Evolutionary conservation across 2,329 filamentous ascomycete genomes (phyloP).

Genomic region (Fusarium sp.): DNA sequence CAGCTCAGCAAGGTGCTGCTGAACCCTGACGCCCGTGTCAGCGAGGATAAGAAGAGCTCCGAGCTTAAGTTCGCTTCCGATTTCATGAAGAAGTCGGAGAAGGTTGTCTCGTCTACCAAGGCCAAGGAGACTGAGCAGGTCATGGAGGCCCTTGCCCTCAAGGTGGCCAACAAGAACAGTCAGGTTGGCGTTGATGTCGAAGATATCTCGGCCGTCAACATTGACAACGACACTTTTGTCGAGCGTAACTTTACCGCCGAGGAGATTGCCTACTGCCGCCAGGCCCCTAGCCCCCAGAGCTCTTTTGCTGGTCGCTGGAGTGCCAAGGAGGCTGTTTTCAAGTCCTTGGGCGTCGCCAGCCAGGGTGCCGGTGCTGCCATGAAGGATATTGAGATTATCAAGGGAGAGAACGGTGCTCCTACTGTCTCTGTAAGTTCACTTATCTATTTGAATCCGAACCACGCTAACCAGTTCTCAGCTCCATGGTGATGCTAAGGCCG

Average conservation of each 20-base stretch:
- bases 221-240: conserved; percentile 92
- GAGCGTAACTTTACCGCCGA: conserved; percentile 89
- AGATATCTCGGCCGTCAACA: conserved; percentile 84
- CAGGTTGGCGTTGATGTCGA: conserved; percentile 96
- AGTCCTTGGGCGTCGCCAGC: conserved; percentile 86
- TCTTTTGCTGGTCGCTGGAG: conserved; percentile 96
- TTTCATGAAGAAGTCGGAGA: conserved; percentile 71
- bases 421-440: conserved; percentile 75
- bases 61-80: conserved; percentile 75
- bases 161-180: conserved; percentile 64
- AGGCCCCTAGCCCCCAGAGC: conserved; percentile 79
- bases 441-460: neutral
- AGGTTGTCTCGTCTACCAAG: conserved; percentile 58
- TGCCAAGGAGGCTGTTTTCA: conserved; percentile 98
- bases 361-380: conserved; percentile 88
- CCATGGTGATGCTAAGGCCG: conserved; percentile 76
- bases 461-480: conserved; percentile 67
- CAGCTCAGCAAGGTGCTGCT: conserved; percentile 89
- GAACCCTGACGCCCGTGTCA: conserved; percentile 89
- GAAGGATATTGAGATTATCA: conserved; percentile 92
- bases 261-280: conserved; percentile 87
- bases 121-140: conserved; percentile 73
- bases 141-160: conserved; percentile 77
- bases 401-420: conserved; percentile 82
- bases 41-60: conserved; percentile 83